Conservation (phyloP, 768 basidiomycete species). For the Lactarius deliciosus region DNA sequence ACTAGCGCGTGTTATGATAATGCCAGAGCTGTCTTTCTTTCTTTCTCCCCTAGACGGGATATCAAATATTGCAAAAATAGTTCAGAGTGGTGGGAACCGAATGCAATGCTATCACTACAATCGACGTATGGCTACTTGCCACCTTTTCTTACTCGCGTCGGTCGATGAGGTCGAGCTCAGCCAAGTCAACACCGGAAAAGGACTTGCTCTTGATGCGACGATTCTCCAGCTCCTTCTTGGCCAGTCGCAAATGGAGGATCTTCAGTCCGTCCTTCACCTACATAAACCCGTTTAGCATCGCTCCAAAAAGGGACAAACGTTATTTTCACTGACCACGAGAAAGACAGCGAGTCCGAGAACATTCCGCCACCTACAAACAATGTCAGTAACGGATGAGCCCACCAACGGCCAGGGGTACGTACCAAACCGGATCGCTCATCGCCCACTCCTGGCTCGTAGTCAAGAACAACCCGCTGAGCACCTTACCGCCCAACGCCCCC, state of each 20-base stretch:
- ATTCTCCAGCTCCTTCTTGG: constrained; percentile 69
- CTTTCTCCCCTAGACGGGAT: background rate
- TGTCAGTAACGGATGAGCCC: too few relatives aligned
- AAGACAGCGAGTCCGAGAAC: constrained; percentile 66
- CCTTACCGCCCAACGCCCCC: constrained; percentile 28
- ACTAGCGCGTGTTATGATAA: constrained; percentile 38
- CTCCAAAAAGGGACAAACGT: background rate
- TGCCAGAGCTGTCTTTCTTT: background rate
- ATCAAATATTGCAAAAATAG: background rate
- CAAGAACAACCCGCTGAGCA: constrained; percentile 41
- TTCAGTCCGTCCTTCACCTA: constrained; percentile 69
- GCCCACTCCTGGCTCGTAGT: constrained; percentile 61
- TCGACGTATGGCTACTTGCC: background rate
- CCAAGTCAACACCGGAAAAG: constrained; percentile 69
- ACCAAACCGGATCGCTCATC: constrained; percentile 75
- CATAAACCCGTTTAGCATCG: background rate
- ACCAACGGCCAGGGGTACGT: constrained; percentile 6
- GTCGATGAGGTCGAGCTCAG: constrained; percentile 61
- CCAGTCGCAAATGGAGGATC: constrained; percentile 65
- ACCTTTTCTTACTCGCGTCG: background rate
- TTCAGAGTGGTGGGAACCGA: background rate
- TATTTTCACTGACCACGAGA: constrained; percentile 46
- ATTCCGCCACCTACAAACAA: constrained; percentile 56
- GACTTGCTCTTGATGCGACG: constrained; percentile 66
- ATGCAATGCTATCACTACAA: background rate